A percentile compares a stretch with the other conserved stretches of the same genome.
Evolutionary conservation across 1,284 basidiomycete species (phyloP).

Genomic region (Ganoderma multipileum): DNA sequence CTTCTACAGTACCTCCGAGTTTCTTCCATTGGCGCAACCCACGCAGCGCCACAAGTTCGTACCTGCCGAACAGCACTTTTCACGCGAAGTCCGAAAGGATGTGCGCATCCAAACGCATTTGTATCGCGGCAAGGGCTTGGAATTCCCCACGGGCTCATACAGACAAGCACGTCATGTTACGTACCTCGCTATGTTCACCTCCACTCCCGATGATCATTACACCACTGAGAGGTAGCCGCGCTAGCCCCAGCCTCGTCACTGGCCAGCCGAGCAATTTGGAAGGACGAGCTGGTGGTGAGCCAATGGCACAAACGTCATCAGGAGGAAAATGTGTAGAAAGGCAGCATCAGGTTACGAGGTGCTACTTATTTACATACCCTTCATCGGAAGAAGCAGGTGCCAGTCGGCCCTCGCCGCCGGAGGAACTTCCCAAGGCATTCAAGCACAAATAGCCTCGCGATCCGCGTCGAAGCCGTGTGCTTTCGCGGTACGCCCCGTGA

Average conservation of each 20-base stretch:
- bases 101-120: not conserved
- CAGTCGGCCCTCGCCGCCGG: not conserved
- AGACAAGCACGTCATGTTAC: not conserved
- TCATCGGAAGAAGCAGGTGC: too few species aligned
- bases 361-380: not conserved
- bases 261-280: not conserved
- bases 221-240: not conserved
- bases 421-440: not conserved
- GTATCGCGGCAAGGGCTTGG: not conserved
- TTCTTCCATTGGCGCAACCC: slow-evolving; percentile 2
- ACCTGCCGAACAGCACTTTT: slow-evolving; percentile 2
- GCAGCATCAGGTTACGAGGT: not conserved
- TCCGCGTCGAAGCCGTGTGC: not conserved
- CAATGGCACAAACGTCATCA: not conserved
- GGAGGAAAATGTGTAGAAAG: not conserved
- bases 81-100: not conserved
- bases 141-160: not conserved
- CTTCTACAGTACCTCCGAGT: not conserved
- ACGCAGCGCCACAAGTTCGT: not conserved
- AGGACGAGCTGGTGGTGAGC: not conserved
- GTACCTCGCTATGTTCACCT: not conserved
- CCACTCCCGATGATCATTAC: not conserved
- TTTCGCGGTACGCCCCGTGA: not conserved
- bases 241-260: not conserved
- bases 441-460: not conserved